phyloP scores from a whole-genome alignment of 768 basidiomycete genomes.

The Lactarius akahatsu region DNA sequence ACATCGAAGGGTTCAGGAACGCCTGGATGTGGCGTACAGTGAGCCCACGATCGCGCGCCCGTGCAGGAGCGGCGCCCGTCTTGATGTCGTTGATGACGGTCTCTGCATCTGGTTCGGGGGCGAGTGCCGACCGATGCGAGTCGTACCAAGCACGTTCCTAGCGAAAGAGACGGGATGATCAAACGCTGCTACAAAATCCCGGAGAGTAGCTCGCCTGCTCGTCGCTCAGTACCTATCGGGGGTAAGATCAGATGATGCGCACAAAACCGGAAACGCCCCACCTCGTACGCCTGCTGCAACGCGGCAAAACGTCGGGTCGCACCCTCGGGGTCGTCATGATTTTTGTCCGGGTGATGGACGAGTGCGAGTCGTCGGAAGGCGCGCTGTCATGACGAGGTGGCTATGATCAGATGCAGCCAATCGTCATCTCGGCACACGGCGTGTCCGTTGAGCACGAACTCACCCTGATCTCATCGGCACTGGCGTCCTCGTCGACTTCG shows the following conservation, averaged over 20 bases:
- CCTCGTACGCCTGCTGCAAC: constrained; percentile 96
- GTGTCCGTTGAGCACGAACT: constrained; percentile 23
- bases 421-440: constrained; percentile 4
- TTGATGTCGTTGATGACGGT: constrained; percentile 84
- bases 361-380: constrained; percentile 85
- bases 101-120: constrained; percentile 80
- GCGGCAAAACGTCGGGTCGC: constrained; percentile 85
- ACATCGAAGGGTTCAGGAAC: constrained; percentile 77
- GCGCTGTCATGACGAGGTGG: constrained; percentile 44
- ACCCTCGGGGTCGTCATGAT: constrained; percentile 75
- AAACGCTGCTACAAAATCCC: neutral
- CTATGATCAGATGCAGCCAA: constrained; percentile 16
- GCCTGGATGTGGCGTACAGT: constrained; percentile 76
- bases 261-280: constrained; percentile 37
- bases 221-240: constrained; percentile 80
- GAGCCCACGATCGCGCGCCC: constrained; percentile 66
- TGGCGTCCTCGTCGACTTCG: constrained; percentile 78
- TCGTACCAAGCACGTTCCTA: constrained; percentile 99
- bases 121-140: constrained; percentile 77
- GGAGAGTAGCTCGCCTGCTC: constrained; percentile 67
- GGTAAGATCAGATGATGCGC: neutral
- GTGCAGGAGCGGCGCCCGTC: constrained; percentile 57
- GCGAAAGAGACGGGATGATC: neutral
- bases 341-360: constrained; percentile 87
- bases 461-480: constrained; percentile 87